Evolutionary conservation across 1,139 yeast species (phyloP).

Genomic region (Debaryomyces udenii): DNA sequence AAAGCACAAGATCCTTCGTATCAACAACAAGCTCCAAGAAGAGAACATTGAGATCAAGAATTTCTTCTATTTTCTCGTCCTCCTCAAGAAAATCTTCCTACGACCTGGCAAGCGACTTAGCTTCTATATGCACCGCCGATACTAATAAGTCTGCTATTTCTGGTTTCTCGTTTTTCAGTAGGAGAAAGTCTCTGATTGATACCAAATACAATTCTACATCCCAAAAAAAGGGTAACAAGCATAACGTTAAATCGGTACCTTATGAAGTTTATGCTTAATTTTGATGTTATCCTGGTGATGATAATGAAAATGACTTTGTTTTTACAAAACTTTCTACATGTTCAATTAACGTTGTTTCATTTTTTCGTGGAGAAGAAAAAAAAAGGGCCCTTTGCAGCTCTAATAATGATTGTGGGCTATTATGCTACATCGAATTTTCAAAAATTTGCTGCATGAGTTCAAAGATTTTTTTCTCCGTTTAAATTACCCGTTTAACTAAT

Average conservation of each 20-base stretch:
- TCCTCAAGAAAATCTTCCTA: slow-evolving; percentile 15
- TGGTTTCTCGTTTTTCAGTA: slow-evolving; percentile 39
- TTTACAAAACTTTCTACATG: too few species aligned
- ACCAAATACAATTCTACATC: slow-evolving; percentile 22
- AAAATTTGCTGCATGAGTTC: slow-evolving; percentile 1
- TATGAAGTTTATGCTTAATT: slow-evolving; percentile 29
- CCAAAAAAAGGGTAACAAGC: slow-evolving; percentile 29
- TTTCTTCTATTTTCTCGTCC: slow-evolving; percentile 29
- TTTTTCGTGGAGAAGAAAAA: slow-evolving; percentile 5
- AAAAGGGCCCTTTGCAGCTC: background rate
- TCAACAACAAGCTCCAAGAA: slow-evolving; percentile 18
- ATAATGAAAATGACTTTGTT: background rate
- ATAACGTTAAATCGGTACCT: slow-evolving; percentile 34
- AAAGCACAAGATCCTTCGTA: slow-evolving; percentile 1
- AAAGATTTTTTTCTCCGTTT: background rate
- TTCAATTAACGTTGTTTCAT: background rate
- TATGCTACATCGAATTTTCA: slow-evolving; percentile 10
- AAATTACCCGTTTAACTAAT: slow-evolving; percentile 5
- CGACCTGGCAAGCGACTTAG: slow-evolving; percentile 25
- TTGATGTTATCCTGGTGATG: slow-evolving; percentile 5
- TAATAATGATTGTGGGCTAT: slow-evolving; percentile 10
- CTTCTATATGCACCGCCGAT: slow-evolving; percentile 34
- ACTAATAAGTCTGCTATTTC: slow-evolving; percentile 30
- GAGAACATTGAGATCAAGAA: slow-evolving; percentile 30
- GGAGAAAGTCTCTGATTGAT: slow-evolving; percentile 20